Percentiles rank a stretch among this genome's conserved stretches.
Evolutionary conservation across 2,329 filamentous ascomycete species (phyloP).

Genomic region (Pseudogymnoascus sp.): DNA sequence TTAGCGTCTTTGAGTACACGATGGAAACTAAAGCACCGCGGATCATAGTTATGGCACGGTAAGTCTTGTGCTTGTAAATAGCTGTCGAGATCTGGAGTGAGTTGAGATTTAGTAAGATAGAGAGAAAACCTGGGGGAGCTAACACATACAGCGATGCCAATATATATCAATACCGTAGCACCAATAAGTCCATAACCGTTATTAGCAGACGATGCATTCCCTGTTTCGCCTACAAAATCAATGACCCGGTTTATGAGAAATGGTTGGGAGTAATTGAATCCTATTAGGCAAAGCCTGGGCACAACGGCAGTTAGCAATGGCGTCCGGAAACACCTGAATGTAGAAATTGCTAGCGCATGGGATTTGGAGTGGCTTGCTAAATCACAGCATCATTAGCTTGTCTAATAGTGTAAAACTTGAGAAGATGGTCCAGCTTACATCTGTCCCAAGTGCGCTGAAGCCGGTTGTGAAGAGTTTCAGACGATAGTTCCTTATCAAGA

Average conservation of each 20-base stretch:
- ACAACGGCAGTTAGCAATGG: constrained; percentile 26
- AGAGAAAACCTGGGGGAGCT: background rate
- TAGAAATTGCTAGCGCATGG: background rate
- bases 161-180: constrained; percentile 32
- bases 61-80: constrained; percentile 29
- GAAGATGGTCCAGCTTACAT: background rate
- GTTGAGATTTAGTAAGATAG: background rate
- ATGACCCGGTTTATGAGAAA: constrained; percentile 34
- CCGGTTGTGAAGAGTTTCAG: background rate
- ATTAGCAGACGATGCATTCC: constrained; percentile 20
- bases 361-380: background rate
- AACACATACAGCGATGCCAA: constrained; percentile 33
- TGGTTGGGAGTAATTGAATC: constrained; percentile 37
- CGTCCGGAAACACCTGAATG: constrained; percentile 11
- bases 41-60: constrained; percentile 34
- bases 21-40: constrained; percentile 35
- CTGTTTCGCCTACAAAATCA: constrained; percentile 24
- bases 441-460: background rate
- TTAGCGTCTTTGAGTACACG: constrained; percentile 39
- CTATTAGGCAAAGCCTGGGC: constrained; percentile 32
- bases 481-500: background rate
- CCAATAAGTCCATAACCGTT: constrained; percentile 33
- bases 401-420: background rate
- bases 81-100: background rate
- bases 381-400: background rate